Conservation (phyloP, 345 rosid genomes). For the Turritis glabra region DNA sequence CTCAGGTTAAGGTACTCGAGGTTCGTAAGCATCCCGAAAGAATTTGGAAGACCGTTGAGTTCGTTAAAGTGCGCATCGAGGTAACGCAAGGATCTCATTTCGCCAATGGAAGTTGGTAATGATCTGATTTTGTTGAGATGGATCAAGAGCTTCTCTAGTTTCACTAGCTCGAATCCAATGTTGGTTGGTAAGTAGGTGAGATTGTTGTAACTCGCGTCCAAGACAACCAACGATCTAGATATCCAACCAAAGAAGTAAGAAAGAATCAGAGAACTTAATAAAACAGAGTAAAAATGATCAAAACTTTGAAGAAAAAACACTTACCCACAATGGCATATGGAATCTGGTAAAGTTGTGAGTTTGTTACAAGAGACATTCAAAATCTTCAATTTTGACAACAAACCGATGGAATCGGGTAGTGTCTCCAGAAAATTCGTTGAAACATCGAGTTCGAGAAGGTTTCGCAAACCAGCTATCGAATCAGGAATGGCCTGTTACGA, state of each 20-base stretch:
- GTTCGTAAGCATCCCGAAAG: constrained; percentile 65
- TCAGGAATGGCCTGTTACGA: constrained; percentile 74
- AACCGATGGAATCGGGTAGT: constrained; percentile 86
- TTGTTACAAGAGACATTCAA: constrained; percentile 77
- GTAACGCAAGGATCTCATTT: constrained; percentile 62
- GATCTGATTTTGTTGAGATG: constrained; percentile 79
- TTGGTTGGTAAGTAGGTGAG: constrained; percentile 83
- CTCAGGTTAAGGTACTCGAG: constrained; percentile 74
- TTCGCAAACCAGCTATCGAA: constrained; percentile 77
- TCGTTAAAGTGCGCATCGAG: constrained; percentile 76
- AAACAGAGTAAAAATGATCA: neutral
- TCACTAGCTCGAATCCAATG: constrained; percentile 66
- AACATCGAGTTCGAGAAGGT: constrained; percentile 72
- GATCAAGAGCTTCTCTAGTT: constrained; percentile 58
- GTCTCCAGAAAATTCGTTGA: constrained; percentile 72
- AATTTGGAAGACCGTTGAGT: constrained; percentile 59
- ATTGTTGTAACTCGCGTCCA: constrained; percentile 81
- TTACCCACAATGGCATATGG: constrained; percentile 80
- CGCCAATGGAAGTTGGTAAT: constrained; percentile 71
- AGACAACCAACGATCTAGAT: constrained; percentile 62
- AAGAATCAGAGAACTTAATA: constrained; percentile 7
- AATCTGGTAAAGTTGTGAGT: constrained; percentile 68
- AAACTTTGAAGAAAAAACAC: constrained; percentile 10
- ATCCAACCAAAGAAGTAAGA: neutral
- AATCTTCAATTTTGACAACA: constrained; percentile 63